Evolutionary conservation across 2,329 filamentous ascomycete genomes (phyloP).

Genomic region (Fusarium gaditjirri): DNA sequence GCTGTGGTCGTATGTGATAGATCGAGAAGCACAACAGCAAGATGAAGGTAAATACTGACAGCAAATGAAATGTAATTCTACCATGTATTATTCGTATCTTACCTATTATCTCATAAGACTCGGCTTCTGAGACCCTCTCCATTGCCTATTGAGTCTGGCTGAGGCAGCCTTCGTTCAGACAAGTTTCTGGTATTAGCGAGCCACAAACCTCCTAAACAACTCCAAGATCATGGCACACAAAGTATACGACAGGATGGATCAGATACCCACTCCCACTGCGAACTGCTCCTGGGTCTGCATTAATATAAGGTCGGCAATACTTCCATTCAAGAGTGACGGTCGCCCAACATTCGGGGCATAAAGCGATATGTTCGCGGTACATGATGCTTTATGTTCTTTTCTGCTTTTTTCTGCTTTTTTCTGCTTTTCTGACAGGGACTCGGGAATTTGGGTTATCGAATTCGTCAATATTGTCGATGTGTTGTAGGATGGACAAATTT

Average conservation of each 20-base stretch:
- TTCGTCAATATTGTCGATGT: neutral
- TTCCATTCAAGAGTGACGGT: slow-evolving; percentile 7
- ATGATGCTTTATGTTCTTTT: neutral
- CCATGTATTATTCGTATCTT: neutral
- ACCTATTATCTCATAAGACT: neutral
- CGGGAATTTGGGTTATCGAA: rapidly evolving
- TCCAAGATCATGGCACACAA: neutral
- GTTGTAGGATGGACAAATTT: neutral
- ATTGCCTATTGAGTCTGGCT: neutral
- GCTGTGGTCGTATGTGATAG: slow-evolving; percentile 27
- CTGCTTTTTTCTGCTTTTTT: too few relatives aligned
- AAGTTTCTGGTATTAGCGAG: neutral
- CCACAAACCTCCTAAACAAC: neutral
- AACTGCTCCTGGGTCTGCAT: neutral
- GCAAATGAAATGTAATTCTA: too few relatives aligned
- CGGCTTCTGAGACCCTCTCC: neutral
- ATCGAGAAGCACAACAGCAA: neutral
- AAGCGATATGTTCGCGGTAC: slow-evolving; percentile 3
- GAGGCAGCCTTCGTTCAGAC: neutral
- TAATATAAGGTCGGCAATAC: slow-evolving; percentile 10
- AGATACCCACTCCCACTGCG: neutral
- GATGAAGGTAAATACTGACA: neutral
- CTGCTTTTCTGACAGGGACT: neutral
- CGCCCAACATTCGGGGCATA: slow-evolving; percentile 2
- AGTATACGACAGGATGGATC: neutral